Conservation (phyloP, 345 rosid species). For the Toxicodendron radicans region DNA sequence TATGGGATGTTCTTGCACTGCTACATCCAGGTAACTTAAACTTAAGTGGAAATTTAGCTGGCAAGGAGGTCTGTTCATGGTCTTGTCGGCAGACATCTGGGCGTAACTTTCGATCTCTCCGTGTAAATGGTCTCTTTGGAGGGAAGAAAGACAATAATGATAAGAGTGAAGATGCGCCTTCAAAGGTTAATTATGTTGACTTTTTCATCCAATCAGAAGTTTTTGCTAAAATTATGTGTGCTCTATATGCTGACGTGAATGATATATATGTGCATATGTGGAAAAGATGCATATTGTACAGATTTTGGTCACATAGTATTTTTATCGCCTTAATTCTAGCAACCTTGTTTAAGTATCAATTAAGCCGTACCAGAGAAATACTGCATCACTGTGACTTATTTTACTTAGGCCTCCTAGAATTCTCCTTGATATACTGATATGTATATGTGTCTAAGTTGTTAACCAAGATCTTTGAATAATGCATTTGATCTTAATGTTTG, state of each 20-base stretch:
- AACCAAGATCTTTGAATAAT: neutral
- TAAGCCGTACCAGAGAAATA: neutral
- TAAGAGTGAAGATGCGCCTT: constrained; percentile 58
- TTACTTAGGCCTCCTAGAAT: neutral
- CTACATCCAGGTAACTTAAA: constrained; percentile 45
- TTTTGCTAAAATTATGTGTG: neutral
- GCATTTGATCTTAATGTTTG: neutral
- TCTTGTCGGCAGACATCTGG: constrained; percentile 30
- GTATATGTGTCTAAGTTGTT: neutral
- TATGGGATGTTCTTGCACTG: constrained; percentile 14
- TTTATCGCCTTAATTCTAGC: neutral
- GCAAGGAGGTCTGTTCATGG: constrained; percentile 39
- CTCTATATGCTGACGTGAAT: neutral
- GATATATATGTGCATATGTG: neutral
- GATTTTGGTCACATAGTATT: neutral
- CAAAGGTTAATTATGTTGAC: constrained; percentile 49
- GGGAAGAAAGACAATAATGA: constrained; percentile 73
- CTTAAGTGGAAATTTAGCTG: constrained; percentile 37
- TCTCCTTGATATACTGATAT: neutral
- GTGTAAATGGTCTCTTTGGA: constrained; percentile 68
- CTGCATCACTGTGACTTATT: neutral
- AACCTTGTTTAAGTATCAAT: neutral
- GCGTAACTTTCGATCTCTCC: constrained; percentile 33
- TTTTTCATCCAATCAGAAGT: constrained; percentile 9
- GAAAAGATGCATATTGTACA: neutral